Percentiles rank a stretch among this genome's conserved stretches.
Conservation (phyloP, 2,329 filamentous ascomycete genomes). For the Xylogone sp. region DNA sequence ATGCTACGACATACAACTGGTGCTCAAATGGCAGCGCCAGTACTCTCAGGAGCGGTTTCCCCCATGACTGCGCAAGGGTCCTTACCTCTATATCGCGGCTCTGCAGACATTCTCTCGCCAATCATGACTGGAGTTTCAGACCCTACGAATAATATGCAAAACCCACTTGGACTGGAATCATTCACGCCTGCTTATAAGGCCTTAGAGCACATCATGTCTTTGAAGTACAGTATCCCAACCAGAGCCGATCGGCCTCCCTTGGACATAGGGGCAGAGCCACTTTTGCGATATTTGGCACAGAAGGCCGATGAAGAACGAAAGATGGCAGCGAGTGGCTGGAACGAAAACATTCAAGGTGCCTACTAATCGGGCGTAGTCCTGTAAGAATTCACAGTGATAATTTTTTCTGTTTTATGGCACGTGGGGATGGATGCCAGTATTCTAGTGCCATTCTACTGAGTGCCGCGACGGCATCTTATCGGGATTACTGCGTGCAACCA, state of each 20-base stretch:
- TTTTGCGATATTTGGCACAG: conserved; percentile 18
- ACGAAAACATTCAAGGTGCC: conserved; percentile 2
- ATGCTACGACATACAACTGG: conserved; percentile 23
- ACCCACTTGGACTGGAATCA: background rate
- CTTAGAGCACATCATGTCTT: background rate
- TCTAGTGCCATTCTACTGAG: too few species aligned
- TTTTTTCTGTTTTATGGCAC: too few species aligned
- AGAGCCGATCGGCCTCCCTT: conserved; percentile 1
- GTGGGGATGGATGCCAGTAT: too few species aligned
- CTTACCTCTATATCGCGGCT: conserved; percentile 27
- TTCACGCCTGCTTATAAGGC: background rate
- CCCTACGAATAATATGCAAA: background rate
- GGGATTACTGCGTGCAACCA: too few species aligned
- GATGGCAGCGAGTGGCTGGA: conserved; percentile 13
- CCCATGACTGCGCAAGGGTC: conserved; percentile 28
- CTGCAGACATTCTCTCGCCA: conserved; percentile 27
- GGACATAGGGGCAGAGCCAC: conserved; percentile 17
- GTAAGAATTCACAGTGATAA: too few species aligned
- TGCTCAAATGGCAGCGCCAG: conserved; percentile 19
- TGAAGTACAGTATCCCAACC: background rate
- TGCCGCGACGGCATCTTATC: too few species aligned
- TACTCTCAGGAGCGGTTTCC: conserved; percentile 24
- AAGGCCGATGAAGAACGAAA: conserved; percentile 18
- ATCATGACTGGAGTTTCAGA: conserved; percentile 11
- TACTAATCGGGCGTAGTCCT: too few species aligned